A percentile compares a stretch with the other conserved stretches of the same genome.
phyloP scores from a whole-genome alignment of 768 basidiomycete genomes.

The Tricholoma hemisulphureum region DNA sequence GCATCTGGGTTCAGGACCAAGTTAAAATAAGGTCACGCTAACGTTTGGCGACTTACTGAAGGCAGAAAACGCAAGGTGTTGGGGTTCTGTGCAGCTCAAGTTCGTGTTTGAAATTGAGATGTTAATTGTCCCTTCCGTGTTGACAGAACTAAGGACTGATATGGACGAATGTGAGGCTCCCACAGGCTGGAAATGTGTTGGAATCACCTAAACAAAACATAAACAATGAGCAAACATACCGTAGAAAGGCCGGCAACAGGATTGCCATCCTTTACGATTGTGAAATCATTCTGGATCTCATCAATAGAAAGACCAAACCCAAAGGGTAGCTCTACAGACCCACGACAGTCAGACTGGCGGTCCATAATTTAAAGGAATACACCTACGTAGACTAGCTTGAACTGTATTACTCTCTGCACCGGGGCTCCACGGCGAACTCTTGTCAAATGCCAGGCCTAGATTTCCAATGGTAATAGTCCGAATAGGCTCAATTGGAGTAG shows the following conservation, averaged over 20 bases:
- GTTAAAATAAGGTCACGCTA: slow-evolving; percentile 6
- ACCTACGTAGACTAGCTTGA: slow-evolving; percentile 53
- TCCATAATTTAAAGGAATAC: background rate
- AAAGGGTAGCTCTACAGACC: slow-evolving; percentile 58
- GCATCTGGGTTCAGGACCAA: slow-evolving; percentile 37
- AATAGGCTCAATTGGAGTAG: slow-evolving; percentile 58
- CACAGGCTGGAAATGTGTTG: slow-evolving; percentile 41
- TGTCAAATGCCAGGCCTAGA: slow-evolving; percentile 55
- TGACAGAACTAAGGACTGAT: slow-evolving; percentile 45
- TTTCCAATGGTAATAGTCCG: slow-evolving; percentile 60
- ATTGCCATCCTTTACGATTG: slow-evolving; percentile 51
- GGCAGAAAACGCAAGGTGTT: slow-evolving; percentile 51
- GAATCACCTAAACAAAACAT: background rate
- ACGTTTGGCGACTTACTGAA: slow-evolving; percentile 49
- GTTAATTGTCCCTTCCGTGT: slow-evolving; percentile 63
- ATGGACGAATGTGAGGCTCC: slow-evolving; percentile 65
- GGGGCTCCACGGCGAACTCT: slow-evolving; percentile 56
- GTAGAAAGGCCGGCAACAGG: slow-evolving; percentile 60
- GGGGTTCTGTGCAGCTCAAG: slow-evolving; percentile 45
- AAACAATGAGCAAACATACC: slow-evolving; percentile 30
- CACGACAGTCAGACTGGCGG: background rate
- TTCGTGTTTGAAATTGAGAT: slow-evolving; percentile 58
- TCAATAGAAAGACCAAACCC: slow-evolving; percentile 61
- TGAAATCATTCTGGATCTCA: slow-evolving; percentile 65
- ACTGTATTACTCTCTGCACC: slow-evolving; percentile 57